Conservation (phyloP, 78 protist species). For the Dictyostelium firmibasis region DNA sequence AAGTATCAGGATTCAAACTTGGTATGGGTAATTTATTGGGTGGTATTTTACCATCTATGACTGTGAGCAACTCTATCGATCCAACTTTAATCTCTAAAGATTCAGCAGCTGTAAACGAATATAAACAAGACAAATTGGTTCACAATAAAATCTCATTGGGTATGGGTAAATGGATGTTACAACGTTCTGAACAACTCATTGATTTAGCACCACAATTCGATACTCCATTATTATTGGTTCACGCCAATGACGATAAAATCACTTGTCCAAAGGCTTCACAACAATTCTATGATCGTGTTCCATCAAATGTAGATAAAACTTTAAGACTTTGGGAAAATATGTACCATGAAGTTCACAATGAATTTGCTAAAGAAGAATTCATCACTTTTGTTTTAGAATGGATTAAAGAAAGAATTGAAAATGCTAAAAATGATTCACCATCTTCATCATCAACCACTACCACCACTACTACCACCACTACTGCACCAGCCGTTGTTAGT, state of each 20-base stretch:
- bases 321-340: slow-evolving; percentile 51
- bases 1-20: slow-evolving; percentile 15
- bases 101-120: neutral
- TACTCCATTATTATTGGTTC: slow-evolving; percentile 58
- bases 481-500: neutral
- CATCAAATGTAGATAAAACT: slow-evolving; percentile 48
- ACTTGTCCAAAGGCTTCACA: slow-evolving; percentile 75
- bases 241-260: slow-evolving; percentile 63
- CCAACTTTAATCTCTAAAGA: slow-evolving; percentile 22
- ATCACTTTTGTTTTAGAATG: slow-evolving; percentile 16
- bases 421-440: neutral
- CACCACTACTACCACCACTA: neutral
- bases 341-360: slow-evolving; percentile 75
- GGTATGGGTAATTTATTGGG: slow-evolving; percentile 39
- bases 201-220: slow-evolving; percentile 43
- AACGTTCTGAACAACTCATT: slow-evolving; percentile 31
- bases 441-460: neutral
- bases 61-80: neutral
- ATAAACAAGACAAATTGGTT: slow-evolving; percentile 15
- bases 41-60: neutral
- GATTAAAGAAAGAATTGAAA: slow-evolving; percentile 24
- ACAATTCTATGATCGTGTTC: slow-evolving; percentile 46
- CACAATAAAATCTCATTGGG: slow-evolving; percentile 63
- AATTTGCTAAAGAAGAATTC: slow-evolving; percentile 26
- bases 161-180: slow-evolving; percentile 52